These are phyloP conservation scores for Trametes polyzona DNA, from an alignment of 1,284 basidiomycete genomes.

Conservation along the genomic window DNA sequence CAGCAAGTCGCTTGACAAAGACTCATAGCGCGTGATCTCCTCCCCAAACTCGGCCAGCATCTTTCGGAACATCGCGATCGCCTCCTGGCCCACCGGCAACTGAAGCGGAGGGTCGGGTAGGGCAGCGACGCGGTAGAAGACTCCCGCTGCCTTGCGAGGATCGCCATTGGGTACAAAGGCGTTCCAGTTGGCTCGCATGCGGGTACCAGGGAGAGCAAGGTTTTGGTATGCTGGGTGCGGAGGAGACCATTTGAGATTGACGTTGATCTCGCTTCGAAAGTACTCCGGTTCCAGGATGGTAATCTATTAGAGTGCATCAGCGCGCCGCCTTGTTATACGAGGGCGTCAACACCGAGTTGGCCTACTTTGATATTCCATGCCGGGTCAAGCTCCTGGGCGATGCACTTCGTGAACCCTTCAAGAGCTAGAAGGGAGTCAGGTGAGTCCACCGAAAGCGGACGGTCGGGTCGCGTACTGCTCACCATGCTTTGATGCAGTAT, in stretches of 20 bases:
- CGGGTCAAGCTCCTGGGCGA: conserved; percentile 39
- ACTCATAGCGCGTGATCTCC: conserved; percentile 7
- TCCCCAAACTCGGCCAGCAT: conserved; percentile 4
- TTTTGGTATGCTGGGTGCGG: conserved; percentile 20
- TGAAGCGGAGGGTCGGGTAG: conserved; percentile 17
- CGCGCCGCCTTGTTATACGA: not conserved
- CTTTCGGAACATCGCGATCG: not conserved
- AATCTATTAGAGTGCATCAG: not conserved
- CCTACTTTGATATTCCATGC: conserved; percentile 45
- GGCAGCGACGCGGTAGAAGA: conserved; percentile 10
- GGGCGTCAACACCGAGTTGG: too few species aligned
- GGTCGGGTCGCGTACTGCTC: not conserved
- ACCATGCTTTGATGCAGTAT: conserved; percentile 34
- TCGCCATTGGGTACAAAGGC: conserved; percentile 3
- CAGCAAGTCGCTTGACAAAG: conserved; percentile 19
- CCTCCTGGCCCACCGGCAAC: conserved; percentile 14
- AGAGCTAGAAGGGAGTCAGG: conserved; percentile 5
- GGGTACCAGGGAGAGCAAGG: not conserved
- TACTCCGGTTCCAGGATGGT: conserved; percentile 17
- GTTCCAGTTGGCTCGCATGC: not conserved
- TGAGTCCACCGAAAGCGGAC: not conserved
- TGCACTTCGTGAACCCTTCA: conserved; percentile 38
- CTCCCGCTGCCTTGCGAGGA: conserved; percentile 7
- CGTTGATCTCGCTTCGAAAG: conserved; percentile 5
- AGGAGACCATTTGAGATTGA: not conserved